Conservation (phyloP, 768 basidiomycete genomes). For the Russula compacta region DNA sequence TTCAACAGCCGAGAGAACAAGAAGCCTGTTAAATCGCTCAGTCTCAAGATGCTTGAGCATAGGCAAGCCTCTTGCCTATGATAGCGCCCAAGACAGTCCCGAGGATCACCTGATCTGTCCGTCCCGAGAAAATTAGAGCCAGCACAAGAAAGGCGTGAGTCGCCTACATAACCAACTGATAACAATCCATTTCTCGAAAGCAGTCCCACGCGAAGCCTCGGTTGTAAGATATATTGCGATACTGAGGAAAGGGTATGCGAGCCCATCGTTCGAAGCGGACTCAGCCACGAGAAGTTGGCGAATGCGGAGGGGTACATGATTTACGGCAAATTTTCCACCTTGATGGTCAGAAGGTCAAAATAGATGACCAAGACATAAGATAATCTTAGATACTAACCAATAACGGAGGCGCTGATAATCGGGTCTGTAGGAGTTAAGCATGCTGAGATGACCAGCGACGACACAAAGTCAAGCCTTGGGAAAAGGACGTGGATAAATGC, state of each 20-base stretch:
- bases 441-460: constrained; percentile 78
- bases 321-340: constrained; percentile 65
- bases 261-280: constrained; percentile 91
- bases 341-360: not conserved
- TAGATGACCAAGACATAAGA: not conserved
- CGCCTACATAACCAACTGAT: constrained; percentile 65
- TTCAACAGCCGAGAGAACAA: constrained; percentile 67
- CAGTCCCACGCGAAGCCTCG: constrained; percentile 50
- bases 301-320: constrained; percentile 64
- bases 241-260: constrained; percentile 87
- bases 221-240: constrained; percentile 80
- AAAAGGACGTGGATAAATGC: constrained; percentile 65
- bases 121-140: not conserved
- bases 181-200: constrained; percentile 79
- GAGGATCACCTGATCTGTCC: constrained; percentile 68
- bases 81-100: constrained; percentile 63
- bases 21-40: constrained; percentile 35
- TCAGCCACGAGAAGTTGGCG: constrained; percentile 80
- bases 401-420: constrained; percentile 79
- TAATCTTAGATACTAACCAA: constrained; percentile 35
- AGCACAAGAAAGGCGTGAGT: not conserved
- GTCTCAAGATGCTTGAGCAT: not conserved
- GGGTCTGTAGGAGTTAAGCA: constrained; percentile 94
- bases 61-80: constrained; percentile 26
- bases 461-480: constrained; percentile 59